These are phyloP conservation scores for Acanthochlamys bracteata DNA, from an alignment of 106 monocot genomes.

Conservation along the genomic window DNA sequence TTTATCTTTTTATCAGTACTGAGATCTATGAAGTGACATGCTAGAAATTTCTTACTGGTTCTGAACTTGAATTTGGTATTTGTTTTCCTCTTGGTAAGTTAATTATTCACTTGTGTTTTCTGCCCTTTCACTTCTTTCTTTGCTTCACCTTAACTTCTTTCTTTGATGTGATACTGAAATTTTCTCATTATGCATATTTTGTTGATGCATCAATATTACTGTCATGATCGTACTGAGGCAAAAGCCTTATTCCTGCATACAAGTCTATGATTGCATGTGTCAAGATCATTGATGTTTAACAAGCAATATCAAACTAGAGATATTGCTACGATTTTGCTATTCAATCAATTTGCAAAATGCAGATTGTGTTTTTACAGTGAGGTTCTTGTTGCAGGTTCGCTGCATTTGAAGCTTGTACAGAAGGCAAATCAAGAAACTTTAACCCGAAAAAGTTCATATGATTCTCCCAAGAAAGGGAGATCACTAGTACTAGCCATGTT, in stretches of 20 bases:
- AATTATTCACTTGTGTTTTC: neutral
- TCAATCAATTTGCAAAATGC: neutral
- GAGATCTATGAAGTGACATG: constrained; percentile 57
- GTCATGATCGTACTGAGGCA: too few relatives aligned
- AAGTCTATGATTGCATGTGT: too few relatives aligned
- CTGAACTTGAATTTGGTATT: constrained; percentile 61
- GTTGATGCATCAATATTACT: too few relatives aligned
- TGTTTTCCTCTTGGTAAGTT: constrained; percentile 68
- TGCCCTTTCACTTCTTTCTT: neutral
- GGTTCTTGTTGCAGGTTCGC: constrained; percentile 43
- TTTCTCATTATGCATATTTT: too few relatives aligned
- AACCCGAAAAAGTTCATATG: constrained; percentile 6
- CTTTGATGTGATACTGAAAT: too few relatives aligned
- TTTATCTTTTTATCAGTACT: constrained; percentile 36
- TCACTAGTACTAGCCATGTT: constrained; percentile 34
- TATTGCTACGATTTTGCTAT: neutral
- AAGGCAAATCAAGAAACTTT: constrained; percentile 39
- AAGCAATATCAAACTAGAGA: too few relatives aligned
- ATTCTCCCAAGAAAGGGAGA: constrained; percentile 16
- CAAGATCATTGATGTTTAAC: too few relatives aligned
- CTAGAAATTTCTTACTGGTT: constrained; percentile 70
- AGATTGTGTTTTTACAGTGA: neutral
- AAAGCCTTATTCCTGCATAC: too few relatives aligned
- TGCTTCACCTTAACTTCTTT: too few relatives aligned
- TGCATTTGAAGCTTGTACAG: constrained; percentile 63